Percentiles rank a stretch among this genome's conserved stretches.
Evolutionary conservation across 345 rosid genomes (phyloP).

Genomic region (Turritis glabra): DNA sequence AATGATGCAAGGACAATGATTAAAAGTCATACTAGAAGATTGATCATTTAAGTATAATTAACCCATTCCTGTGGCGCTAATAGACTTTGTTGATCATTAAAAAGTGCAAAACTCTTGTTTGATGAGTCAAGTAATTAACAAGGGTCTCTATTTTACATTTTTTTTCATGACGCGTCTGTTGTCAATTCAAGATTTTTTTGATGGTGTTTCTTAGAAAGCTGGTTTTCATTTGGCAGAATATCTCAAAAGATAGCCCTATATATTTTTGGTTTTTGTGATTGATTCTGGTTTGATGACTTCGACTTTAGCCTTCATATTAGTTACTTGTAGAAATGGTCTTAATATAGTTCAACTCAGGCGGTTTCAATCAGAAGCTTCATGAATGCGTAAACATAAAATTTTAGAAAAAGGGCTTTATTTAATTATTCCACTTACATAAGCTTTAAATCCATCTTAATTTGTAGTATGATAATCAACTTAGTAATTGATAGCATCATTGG

Average conservation of each 20-base stretch:
- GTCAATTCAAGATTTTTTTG: neutral
- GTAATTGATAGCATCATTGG: neutral
- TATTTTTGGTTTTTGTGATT: neutral
- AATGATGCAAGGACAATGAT: neutral
- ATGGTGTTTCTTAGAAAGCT: neutral
- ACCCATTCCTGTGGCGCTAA: neutral
- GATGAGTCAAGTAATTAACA: neutral
- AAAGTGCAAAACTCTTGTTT: neutral
- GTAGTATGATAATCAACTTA: neutral
- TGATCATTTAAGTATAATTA: too few species aligned
- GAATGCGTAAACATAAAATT: neutral
- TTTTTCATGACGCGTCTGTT: neutral
- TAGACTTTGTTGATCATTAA: neutral
- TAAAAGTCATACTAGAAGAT: too few species aligned
- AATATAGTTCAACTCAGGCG: neutral
- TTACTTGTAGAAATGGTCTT: neutral
- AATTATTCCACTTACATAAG: slow-evolving; percentile 1
- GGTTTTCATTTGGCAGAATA: neutral
- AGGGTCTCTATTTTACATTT: neutral
- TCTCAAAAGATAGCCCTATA: too few species aligned
- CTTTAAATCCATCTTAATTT: neutral
- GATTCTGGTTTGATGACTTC: neutral
- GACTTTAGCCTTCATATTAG: neutral
- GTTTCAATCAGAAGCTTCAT: neutral
- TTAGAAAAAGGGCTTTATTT: neutral